A percentile compares a stretch with the other conserved stretches of the same genome.
Conservation (phyloP, 441 rosid genomes). For the Syzygium malaccense region DNA sequence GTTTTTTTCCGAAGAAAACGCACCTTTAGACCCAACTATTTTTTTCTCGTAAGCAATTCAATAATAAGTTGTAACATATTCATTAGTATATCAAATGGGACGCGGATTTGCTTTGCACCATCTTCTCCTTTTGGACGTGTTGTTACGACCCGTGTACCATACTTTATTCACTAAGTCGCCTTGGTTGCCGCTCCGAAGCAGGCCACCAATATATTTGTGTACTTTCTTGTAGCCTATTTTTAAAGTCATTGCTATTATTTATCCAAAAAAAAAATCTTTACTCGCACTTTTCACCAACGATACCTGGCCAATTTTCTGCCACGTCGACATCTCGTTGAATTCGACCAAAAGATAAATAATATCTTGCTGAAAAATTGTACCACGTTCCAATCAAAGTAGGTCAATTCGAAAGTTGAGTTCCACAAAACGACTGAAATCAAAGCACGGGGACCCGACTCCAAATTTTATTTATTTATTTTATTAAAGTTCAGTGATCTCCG, state of each 20-base stretch:
- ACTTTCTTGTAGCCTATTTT: neutral
- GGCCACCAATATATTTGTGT: neutral
- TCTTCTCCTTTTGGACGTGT: neutral
- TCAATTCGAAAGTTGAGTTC: neutral
- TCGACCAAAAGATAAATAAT: too few species aligned
- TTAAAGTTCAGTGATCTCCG: neutral
- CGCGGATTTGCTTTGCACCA: neutral
- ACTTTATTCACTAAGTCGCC: neutral
- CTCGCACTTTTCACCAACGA: neutral
- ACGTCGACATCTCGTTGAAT: neutral
- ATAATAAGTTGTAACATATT: neutral
- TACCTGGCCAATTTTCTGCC: neutral
- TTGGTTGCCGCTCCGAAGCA: neutral
- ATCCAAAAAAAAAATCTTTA: neutral
- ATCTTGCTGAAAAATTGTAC: neutral
- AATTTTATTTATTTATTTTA: neutral
- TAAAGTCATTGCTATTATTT: neutral
- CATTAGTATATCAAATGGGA: neutral
- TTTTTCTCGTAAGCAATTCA: neutral
- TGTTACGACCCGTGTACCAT: neutral
- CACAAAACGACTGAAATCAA: neutral
- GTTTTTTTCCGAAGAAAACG: rapidly evolving
- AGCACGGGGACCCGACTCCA: neutral
- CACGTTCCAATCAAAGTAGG: neutral
- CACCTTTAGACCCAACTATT: neutral